A percentile compares a stretch with the other conserved stretches of the same genome.
These are phyloP conservation scores for Clitoria ternatea DNA, from an alignment of 306 rosid genomes.

Conservation along the genomic window DNA sequence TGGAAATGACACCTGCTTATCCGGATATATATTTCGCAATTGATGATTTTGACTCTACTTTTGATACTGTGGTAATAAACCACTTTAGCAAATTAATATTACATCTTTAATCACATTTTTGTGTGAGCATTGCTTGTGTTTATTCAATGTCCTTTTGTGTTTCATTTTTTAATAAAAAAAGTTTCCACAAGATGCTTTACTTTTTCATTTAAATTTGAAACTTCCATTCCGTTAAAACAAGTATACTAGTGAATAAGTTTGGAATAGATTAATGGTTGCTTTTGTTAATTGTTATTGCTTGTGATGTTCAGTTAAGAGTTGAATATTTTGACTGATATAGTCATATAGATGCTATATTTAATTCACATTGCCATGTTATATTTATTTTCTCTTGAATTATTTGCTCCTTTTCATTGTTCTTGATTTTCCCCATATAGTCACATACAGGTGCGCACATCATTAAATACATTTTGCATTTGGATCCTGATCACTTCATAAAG, in stretches of 20 bases:
- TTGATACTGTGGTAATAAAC: constrained; percentile 90
- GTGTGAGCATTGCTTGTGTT: neutral
- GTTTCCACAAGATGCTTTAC: constrained; percentile 13
- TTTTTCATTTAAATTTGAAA: neutral
- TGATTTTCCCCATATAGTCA: constrained; percentile 24
- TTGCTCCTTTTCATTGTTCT: constrained; percentile 17
- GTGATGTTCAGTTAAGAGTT: constrained; percentile 7
- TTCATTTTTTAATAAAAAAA: constrained; percentile 17
- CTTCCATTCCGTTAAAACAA: neutral
- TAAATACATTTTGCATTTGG: constrained; percentile 3
- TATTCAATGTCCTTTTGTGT: constrained; percentile 3
- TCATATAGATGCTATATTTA: neutral
- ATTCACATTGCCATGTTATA: constrained; percentile 14
- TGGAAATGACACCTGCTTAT: constrained; percentile 96
- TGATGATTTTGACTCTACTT: constrained; percentile 98
- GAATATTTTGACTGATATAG: neutral
- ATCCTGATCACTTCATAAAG: constrained; percentile 6
- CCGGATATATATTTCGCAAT: constrained; percentile 97
- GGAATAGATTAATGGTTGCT: constrained; percentile 10
- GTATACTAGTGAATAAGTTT: neutral
- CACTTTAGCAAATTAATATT: constrained; percentile 19
- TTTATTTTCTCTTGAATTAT: constrained; percentile 10
- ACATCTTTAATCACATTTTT: constrained; percentile 2
- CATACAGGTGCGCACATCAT: constrained; percentile 4
- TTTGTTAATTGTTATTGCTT: constrained; percentile 10